Evolutionary conservation across 768 basidiomycete species (phyloP).

Genomic region (Trametes cingulata): DNA sequence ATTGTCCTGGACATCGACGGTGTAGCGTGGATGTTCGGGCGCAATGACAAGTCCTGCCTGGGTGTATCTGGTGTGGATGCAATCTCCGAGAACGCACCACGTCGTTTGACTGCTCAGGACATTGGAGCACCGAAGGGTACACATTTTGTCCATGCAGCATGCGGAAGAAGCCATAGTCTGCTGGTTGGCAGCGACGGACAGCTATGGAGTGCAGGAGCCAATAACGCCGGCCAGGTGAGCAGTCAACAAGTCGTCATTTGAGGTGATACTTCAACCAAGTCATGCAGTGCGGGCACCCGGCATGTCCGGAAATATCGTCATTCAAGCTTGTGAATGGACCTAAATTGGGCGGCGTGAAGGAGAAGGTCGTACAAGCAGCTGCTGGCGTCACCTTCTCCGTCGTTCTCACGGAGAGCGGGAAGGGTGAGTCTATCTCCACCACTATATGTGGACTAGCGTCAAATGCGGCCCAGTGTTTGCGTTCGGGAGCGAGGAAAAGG

Average conservation of each 20-base stretch:
- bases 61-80: slow-evolving; percentile 51
- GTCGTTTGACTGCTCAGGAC: slow-evolving; percentile 55
- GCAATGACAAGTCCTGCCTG: slow-evolving; percentile 70
- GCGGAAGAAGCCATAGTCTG: slow-evolving; percentile 80
- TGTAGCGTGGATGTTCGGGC: slow-evolving; percentile 87
- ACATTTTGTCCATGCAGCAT: slow-evolving; percentile 76
- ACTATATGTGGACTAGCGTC: neutral
- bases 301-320: slow-evolving; percentile 60
- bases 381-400: slow-evolving; percentile 86
- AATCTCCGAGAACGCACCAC: slow-evolving; percentile 77
- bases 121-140: slow-evolving; percentile 57
- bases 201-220: slow-evolving; percentile 84
- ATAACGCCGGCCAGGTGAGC: slow-evolving; percentile 76
- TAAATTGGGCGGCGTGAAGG: slow-evolving; percentile 52
- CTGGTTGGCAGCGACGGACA: slow-evolving; percentile 80
- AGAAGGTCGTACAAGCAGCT: slow-evolving; percentile 68
- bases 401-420: slow-evolving; percentile 80
- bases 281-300: slow-evolving; percentile 70
- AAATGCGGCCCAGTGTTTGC: slow-evolving; percentile 61
- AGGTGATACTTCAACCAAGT: neutral
- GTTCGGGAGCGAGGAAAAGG: slow-evolving; percentile 90
- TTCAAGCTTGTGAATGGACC: slow-evolving; percentile 69
- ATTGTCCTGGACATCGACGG: slow-evolving; percentile 75
- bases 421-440: slow-evolving; percentile 46
- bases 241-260: neutral